These are phyloP conservation scores for Melaleuca quinquenervia DNA, from an alignment of 345 rosid species.

Conservation along the genomic window DNA sequence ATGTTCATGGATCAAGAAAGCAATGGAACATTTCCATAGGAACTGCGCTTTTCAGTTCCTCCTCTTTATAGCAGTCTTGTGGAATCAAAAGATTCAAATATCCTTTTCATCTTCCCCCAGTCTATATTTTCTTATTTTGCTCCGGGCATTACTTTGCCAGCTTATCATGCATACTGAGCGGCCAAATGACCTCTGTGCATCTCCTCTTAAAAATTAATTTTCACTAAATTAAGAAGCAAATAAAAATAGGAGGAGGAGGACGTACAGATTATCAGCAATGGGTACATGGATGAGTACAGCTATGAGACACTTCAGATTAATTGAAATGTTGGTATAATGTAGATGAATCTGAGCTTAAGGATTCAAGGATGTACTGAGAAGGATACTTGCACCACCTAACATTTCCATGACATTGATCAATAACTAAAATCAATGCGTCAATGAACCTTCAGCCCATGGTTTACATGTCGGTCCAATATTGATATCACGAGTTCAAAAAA, in stretches of 20 bases:
- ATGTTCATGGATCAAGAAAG: neutral
- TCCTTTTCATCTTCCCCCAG: neutral
- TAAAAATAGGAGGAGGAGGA: neutral
- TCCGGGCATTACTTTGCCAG: neutral
- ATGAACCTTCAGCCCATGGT: neutral
- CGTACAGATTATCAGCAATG: neutral
- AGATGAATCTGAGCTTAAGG: neutral
- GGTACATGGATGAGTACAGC: neutral
- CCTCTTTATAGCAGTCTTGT: neutral
- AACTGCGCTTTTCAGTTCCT: neutral
- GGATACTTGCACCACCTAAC: neutral
- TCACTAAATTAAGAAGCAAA: neutral
- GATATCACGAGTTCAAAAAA: neutral
- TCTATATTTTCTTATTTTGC: neutral
- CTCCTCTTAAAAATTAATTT: neutral
- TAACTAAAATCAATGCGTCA: neutral
- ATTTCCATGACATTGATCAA: neutral
- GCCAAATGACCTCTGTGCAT: neutral
- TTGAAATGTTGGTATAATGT: neutral
- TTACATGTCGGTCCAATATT: neutral
- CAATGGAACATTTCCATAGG: neutral
- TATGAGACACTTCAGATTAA: neutral
- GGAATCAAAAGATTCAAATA: neutral
- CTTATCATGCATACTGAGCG: neutral
- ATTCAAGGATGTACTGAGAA: neutral